A percentile compares a stretch with the other conserved stretches of the same genome.
These are phyloP conservation scores for Coccomyxa subellipsoidea DNA, from an alignment of 163 green algal genomes.

Conservation along the genomic window DNA sequence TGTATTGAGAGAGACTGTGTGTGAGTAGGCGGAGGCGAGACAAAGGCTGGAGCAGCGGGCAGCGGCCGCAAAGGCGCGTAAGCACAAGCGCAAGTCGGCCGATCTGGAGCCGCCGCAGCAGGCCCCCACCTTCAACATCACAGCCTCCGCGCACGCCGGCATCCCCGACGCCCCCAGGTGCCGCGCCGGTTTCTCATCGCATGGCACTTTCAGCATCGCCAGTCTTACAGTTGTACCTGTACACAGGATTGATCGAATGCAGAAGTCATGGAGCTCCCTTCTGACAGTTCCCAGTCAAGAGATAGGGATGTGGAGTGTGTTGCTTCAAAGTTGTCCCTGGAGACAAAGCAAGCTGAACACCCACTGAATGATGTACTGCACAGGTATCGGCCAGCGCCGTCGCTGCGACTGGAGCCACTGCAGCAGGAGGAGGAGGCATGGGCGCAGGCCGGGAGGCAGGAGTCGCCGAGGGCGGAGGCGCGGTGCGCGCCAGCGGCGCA, in stretches of 20 bases:
- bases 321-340: not conserved
- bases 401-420: not conserved
- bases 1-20: not conserved
- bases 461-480: not conserved
- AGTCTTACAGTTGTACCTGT: not conserved
- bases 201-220: not conserved
- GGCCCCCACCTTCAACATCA: not conserved
- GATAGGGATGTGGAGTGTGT: too few relatives aligned
- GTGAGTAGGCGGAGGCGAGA: not conserved
- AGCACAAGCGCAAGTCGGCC: conserved; percentile 6
- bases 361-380: too few relatives aligned
- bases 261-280: too few relatives aligned
- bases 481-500: not conserved
- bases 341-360: too few relatives aligned
- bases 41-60: not conserved
- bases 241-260: too few relatives aligned
- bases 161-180: not conserved
- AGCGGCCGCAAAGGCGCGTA: not conserved
- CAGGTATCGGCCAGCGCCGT: not conserved
- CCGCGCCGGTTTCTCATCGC: not conserved
- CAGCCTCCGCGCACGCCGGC: not conserved
- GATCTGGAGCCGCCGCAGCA: not conserved
- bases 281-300: too few relatives aligned
- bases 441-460: not conserved
- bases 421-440: too few relatives aligned